phyloP scores from a whole-genome alignment of 805 yeast genomes.

The Cyberlindnera maritima region DNA sequence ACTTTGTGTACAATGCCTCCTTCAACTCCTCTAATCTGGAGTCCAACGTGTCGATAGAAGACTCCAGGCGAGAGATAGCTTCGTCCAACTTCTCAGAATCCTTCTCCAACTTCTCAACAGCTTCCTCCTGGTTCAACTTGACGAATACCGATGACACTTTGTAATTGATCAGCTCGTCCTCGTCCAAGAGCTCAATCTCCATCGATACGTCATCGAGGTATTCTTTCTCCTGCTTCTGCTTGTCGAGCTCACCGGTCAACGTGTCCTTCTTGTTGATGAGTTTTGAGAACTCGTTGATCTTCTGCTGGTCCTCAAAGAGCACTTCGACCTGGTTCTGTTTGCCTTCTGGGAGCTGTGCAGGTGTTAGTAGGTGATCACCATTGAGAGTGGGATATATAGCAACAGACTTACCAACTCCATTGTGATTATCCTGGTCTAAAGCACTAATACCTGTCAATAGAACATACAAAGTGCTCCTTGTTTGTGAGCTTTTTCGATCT shows the following conservation, averaged over 20 bases:
- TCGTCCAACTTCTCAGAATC: slow-evolving; percentile 54
- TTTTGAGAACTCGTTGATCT: slow-evolving; percentile 85
- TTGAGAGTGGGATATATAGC: neutral
- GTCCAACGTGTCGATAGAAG: slow-evolving; percentile 49
- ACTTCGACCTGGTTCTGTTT: slow-evolving; percentile 39
- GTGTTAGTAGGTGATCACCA: neutral
- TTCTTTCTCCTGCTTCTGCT: slow-evolving; percentile 69
- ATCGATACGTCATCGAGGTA: slow-evolving; percentile 81
- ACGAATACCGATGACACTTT: slow-evolving; percentile 80
- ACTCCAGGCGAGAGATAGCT: slow-evolving; percentile 45
- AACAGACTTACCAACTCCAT: slow-evolving; percentile 18
- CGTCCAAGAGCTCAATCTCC: slow-evolving; percentile 85
- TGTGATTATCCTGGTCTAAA: neutral
- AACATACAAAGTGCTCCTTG: too few species aligned
- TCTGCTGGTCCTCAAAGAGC: slow-evolving; percentile 67
- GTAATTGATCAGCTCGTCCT: slow-evolving; percentile 68
- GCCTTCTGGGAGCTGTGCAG: slow-evolving; percentile 37
- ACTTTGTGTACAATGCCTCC: slow-evolving; percentile 76
- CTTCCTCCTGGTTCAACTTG: slow-evolving; percentile 62
- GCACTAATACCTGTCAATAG: too few species aligned
- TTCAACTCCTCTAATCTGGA: slow-evolving; percentile 60
- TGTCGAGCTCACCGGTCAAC: slow-evolving; percentile 45
- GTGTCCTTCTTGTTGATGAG: slow-evolving; percentile 69
- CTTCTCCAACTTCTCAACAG: slow-evolving; percentile 62
- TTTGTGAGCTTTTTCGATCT: too few species aligned